phyloP scores from a whole-genome alignment of 2,329 filamentous ascomycete species.

The Colletotrichum spaethianum region DNA sequence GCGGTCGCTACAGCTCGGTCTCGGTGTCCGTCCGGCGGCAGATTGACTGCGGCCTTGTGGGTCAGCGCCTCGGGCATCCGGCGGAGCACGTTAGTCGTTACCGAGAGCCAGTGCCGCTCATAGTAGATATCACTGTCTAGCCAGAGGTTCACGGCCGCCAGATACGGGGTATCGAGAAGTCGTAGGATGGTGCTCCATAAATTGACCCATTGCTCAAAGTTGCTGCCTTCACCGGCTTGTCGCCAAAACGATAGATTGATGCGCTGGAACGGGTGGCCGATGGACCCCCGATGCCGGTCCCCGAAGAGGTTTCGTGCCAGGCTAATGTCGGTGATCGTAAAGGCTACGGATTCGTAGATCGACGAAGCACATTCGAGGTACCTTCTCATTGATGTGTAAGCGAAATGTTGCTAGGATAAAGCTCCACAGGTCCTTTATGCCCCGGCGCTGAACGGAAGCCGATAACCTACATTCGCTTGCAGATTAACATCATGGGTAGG shows the following conservation, averaged over 20 bases:
- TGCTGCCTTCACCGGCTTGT: slow-evolving; percentile 15
- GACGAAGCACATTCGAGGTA: slow-evolving; percentile 21
- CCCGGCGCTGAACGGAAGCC: too few species aligned
- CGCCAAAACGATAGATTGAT: slow-evolving; percentile 29
- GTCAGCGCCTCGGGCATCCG: slow-evolving; percentile 30
- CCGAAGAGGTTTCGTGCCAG: slow-evolving; percentile 22
- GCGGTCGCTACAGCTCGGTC: slow-evolving; percentile 15
- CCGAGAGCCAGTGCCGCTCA: slow-evolving; percentile 35
- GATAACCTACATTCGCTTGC: slow-evolving; percentile 31
- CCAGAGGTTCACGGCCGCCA: slow-evolving; percentile 24
- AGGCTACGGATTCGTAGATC: slow-evolving; percentile 17
- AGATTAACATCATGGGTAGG: slow-evolving; percentile 29
- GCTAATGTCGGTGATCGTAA: slow-evolving; percentile 34
- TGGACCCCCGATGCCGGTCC: background rate
- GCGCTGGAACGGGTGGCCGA: slow-evolving; percentile 24
- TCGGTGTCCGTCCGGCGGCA: slow-evolving; percentile 33
- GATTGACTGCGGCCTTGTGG: slow-evolving; percentile 35
- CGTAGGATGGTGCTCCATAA: slow-evolving; percentile 26
- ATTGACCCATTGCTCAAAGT: slow-evolving; percentile 26
- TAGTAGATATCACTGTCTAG: slow-evolving; percentile 35
- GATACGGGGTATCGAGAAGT: slow-evolving; percentile 9
- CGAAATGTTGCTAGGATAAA: background rate
- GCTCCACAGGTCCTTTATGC: background rate
- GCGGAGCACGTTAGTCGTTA: slow-evolving; percentile 28
- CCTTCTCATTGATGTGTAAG: background rate